Evolutionary conservation across 192 early-diverging fungal species (phyloP), one percentile per base, ranked within the genome.

Genomic region (Geranomyces michiganensis): DNA sequence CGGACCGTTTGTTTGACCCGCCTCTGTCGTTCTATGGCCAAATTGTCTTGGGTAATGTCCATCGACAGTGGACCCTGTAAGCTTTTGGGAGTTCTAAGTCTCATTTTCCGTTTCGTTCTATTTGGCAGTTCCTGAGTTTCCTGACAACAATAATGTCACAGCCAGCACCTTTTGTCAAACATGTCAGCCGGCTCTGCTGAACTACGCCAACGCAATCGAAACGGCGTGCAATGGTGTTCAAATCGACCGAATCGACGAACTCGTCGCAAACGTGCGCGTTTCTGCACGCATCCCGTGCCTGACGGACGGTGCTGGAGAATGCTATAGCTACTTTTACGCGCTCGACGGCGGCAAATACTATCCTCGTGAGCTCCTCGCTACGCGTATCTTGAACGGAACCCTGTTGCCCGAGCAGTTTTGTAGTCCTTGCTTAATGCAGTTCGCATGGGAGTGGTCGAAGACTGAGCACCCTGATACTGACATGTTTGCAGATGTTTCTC

Each of bases 91-190:
- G 36, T 41, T 41, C 36, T 41, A 41, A 41, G 36, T 41, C 36
- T 41, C 36, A 41, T 41, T 41, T 41, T 55, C 26, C 51, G 26
- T 55, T 15, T n/a, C 8, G 51, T n/a, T 27, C 51, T 14, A 24
- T 55, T n/a, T n/a, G 51, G 26, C 26, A n/a, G 51, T 55, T 55
- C 51, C 51, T 27, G 51, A 55, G 19, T 55, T 55, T 15, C 51
- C 51, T 6, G 51, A 55, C 26, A 7, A 24, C 21, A 3, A 55
- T 27, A 27, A 27, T 15, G 51, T 55, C 51, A 27, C 19, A n/a
- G 19, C 19, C 51, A n/a, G 21, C 26, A n/a, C 19, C 21, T 55
- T 55, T 27, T 55, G 51, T 27, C 51, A 55, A 27, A 27, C 51
- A n/a, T 55, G 51, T 55, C 51, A 55, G 51, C 19, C 51, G 19